Base-by-base conservation (phyloP, 805 yeast species). In the Metschnikowia aberdeeniae region DNA sequence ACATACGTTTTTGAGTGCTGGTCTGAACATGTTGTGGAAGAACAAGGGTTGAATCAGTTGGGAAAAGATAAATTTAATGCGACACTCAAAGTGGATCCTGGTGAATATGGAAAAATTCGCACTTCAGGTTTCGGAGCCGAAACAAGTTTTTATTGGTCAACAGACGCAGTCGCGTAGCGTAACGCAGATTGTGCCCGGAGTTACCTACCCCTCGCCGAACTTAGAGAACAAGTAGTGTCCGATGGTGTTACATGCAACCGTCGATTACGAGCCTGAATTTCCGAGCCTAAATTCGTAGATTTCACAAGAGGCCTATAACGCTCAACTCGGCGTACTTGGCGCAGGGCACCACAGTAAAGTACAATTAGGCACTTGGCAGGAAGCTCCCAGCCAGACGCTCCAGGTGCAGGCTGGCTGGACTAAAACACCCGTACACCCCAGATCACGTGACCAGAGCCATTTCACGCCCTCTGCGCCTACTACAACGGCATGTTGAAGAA, bases 1-100 rank as follows among this genome's bases (percentile, higher is more conserved):
- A 54, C 57, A 46, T 54, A 54, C 57, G 50, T 50, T 54, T 47
- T 46, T 54, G 48, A 44, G 42, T 34, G 54, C 52, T 37, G 55
- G 51, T 54, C 53, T 54, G 46, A 54, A 46, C 57, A 54, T 54
- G 33, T 27, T 51, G 30, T 40, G 36, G 45, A 28, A 26, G 46
- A 39, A 40, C 39, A 40, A 43, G 45, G 40, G 42, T 37, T 38
- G 46, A 36, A 44, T 33, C 49, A 38, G 39, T 28, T 41, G 43
- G 36, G 31, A 36, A 32, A 35, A 40, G 40, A 36, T 35, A 35
- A 39, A 32, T 32, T 32, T 31, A 39, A 39, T 39, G 42, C 42
- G 42, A 39, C 30, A 17, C 35, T 32, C 42, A 32, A 30, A 26
- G n/a, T 13, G 42, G 35, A 13, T 24, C 8, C 29, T 39, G 17